Evolutionary conservation across 345 rosid species (phyloP).

Genomic region (Citrus reticulata): DNA sequence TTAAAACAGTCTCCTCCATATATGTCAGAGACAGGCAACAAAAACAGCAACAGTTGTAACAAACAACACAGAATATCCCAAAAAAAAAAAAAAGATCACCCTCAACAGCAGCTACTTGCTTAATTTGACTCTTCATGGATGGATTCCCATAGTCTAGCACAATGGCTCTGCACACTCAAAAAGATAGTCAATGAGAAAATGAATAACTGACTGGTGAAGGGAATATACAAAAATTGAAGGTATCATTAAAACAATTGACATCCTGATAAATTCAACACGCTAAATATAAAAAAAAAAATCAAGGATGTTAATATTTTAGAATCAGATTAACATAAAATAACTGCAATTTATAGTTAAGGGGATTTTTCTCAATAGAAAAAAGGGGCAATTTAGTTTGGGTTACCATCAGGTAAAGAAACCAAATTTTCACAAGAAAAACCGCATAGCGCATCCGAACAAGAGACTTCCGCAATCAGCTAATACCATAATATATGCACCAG

Average conservation of each 20-base stretch:
- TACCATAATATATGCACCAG: neutral
- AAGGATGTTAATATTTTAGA: neutral
- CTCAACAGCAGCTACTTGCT: slow-evolving; percentile 77
- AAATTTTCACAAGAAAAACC: neutral
- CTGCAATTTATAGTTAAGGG: neutral
- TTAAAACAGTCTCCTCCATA: neutral
- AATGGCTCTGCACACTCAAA: slow-evolving; percentile 61
- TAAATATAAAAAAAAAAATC: neutral
- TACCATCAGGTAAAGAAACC: neutral
- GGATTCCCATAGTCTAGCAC: slow-evolving; percentile 85
- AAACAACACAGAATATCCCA: neutral
- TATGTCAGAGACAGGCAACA: neutral
- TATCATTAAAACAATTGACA: neutral
- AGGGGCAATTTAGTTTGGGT: neutral
- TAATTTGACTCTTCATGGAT: slow-evolving; percentile 57
- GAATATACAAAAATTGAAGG: neutral
- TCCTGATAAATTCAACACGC: neutral
- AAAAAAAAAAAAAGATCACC: slow-evolving; percentile 39
- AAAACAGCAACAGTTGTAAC: neutral
- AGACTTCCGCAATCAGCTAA: neutral
- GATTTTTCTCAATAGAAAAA: neutral
- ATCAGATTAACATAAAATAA: neutral
- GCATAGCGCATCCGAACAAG: slow-evolving; percentile 3
- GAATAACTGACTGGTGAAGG: neutral
- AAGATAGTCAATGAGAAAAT: neutral